phyloP scores from a whole-genome alignment of 345 rosid species.

The Aquilaria malaccensis region DNA sequence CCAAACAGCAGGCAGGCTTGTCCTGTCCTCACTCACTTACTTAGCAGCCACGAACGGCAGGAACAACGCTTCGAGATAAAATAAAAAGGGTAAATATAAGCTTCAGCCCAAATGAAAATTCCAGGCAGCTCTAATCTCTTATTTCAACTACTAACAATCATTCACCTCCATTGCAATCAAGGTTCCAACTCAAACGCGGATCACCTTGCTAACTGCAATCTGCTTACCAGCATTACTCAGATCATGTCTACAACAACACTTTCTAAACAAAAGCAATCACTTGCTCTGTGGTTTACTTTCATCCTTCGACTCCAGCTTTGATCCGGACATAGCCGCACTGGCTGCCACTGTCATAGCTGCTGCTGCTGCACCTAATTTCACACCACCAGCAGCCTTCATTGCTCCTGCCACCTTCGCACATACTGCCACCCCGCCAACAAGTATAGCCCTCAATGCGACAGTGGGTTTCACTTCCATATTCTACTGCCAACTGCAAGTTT shows the following conservation, averaged over 20 bases:
- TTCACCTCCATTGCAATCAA: slow-evolving; percentile 3
- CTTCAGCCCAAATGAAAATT: slow-evolving; percentile 1
- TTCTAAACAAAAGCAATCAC: slow-evolving; percentile 4
- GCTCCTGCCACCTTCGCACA: slow-evolving; percentile 71
- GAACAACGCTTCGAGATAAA: too few relatives aligned
- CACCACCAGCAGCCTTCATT: slow-evolving; percentile 91
- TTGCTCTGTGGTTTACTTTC: slow-evolving; percentile 30
- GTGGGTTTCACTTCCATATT: slow-evolving; percentile 83
- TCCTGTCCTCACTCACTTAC: too few relatives aligned
- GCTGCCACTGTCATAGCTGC: slow-evolving; percentile 85
- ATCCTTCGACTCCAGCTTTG: slow-evolving; percentile 53
- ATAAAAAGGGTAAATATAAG: too few relatives aligned
- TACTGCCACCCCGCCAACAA: slow-evolving; percentile 76
- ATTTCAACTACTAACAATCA: slow-evolving; percentile 7
- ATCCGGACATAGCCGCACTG: slow-evolving; percentile 51
- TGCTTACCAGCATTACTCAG: background rate
- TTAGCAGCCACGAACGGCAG: too few relatives aligned
- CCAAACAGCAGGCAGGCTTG: too few relatives aligned
- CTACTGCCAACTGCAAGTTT: slow-evolving; percentile 18
- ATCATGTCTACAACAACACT: too few relatives aligned
- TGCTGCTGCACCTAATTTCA: slow-evolving; percentile 79
- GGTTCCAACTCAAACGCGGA: slow-evolving; percentile 1
- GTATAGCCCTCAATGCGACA: slow-evolving; percentile 70
- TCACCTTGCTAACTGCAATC: slow-evolving; percentile 2
- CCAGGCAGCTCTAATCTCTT: background rate